Evolutionary conservation across 2,329 filamentous ascomycete species (phyloP), one percentile per base, ranked within the genome.

Genomic region (Proliferodiscus dingleyae): DNA sequence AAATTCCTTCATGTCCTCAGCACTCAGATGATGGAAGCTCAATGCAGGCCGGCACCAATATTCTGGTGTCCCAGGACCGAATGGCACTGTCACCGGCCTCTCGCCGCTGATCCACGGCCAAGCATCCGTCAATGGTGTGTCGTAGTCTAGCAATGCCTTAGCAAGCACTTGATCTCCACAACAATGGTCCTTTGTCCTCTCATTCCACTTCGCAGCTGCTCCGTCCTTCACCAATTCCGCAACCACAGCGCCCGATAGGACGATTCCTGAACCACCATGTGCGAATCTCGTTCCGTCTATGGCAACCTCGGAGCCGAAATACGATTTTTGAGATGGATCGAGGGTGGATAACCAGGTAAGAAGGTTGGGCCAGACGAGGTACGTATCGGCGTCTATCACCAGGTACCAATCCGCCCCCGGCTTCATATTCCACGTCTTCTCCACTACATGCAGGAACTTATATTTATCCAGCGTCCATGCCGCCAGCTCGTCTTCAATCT

Each of bases 391-490:
- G 44, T 80, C 77, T 49, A 80, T 68, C 51, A 77, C 78, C 15
- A 81, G 54, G 54, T 78, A 81, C 77, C 77, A 81, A 51, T 79
- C 72, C 49, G 72, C 71, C 46, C 68, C 57, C 9, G 77, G 75
- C 16, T 71, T 69, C 61, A 73, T 59, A n/a, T 61, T 56, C 57
- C 71, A 80, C 1, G 72, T 62, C 63, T 77, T 77, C 61, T 78
- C 71, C 15, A 76, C 69, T 53, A 79, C 77, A 58, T 79, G 77
- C 30, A 78, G 65, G 58, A 78, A 78, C 63, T 81, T 81, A 66
- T 79, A 81, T 64, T 79, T 80, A 66, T 81, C 78, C 28, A 81
- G 62, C 6, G 65, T 68, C 78, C 77, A 80, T 1, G 68, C 68
- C 21, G 71, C 66, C 50, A 56, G 49, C 46, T 65, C 45, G 45